Evolutionary conservation across 2,329 filamentous ascomycete genomes (phyloP), one percentile per base, ranked within the genome.

Genomic region (Ceratocystis destructans): DNA sequence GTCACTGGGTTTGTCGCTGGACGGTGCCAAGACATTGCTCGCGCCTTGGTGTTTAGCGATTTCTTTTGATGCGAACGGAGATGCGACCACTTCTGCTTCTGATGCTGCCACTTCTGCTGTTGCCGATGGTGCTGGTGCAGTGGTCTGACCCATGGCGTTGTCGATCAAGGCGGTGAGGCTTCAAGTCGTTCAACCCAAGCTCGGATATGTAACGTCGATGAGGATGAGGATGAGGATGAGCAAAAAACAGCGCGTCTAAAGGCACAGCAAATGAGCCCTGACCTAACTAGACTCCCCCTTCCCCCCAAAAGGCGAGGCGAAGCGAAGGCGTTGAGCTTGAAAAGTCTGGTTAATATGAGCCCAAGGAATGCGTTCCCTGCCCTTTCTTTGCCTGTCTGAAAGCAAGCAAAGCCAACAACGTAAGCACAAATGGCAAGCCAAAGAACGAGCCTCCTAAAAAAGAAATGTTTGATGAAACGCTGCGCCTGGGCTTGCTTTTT

Each of bases 91-190:
- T 33, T 57, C 22, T 57, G 53, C 25, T n/a, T 31, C 53, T 57
- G 25, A 33, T 57, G 53, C 53, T 31, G 53, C 53, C 25, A 57
- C 53, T 57, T 33, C 4, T 57, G 53, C 22, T 25, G 53, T 17
- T 57, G 12, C 25, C 22, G 15, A n/a, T n/a, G 22, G n/a, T 33
- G 53, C 8, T 57, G 53, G 22, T 57, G 25, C 53, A 57, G 53
- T 57, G 53, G 53, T 57, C 53, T 57, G 53, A 57, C 53, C 53
- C 53, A 57, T 57, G 53, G 53, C 53, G 53, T 57, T 57, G 53
- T 57, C 53, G 25, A 57, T 57, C 53, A 57, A 57, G 53, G 53
- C 53, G 53, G 53, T 57, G 53, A 57, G 25, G 22, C 53, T 57
- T 57, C 53, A 57, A 57, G 28, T 28, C 12, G 37, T 15, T 41